phyloP scores from a whole-genome alignment of 768 basidiomycete species.

The Boletus rubroflammeus region DNA sequence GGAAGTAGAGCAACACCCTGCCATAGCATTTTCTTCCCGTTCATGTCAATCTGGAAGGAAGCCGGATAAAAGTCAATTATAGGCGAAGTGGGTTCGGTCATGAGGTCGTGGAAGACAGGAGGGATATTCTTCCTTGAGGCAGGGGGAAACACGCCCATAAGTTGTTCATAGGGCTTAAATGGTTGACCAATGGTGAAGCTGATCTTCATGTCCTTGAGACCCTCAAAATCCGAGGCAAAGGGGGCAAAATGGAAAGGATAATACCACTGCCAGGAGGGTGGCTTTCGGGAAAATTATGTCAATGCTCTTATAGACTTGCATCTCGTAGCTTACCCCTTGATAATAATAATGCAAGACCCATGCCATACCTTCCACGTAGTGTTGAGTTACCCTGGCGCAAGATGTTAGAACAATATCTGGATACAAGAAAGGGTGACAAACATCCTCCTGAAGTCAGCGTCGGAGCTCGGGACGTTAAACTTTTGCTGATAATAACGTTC shows the following conservation, averaged over 20 bases:
- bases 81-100: constrained; percentile 83
- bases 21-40: constrained; percentile 99
- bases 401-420: constrained; percentile 3
- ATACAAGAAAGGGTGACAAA: constrained; percentile 37
- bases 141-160: constrained; percentile 98
- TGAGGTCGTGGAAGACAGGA: constrained; percentile 76
- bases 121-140: constrained; percentile 87
- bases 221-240: constrained; percentile 91
- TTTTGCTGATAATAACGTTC: constrained; percentile 94
- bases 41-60: constrained; percentile 97
- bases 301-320: constrained; percentile 4
- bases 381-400: constrained; percentile 59
- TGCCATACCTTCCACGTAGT: constrained; percentile 90
- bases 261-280: constrained; percentile 98
- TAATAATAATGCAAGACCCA: constrained; percentile 99
- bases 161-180: constrained; percentile 95
- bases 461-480: constrained; percentile 73
- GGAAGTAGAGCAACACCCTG: constrained; percentile 96
- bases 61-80: constrained; percentile 95
- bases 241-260: constrained; percentile 99
- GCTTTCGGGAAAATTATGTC: constrained; percentile 39
- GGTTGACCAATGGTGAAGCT: constrained; percentile 77
- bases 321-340: constrained; percentile 71
- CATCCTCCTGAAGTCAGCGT: constrained; percentile 70
- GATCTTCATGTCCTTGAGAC: constrained; percentile 75